Base-by-base conservation (phyloP, 1,284 basidiomycete species). In the Tylopilus sp. region DNA sequence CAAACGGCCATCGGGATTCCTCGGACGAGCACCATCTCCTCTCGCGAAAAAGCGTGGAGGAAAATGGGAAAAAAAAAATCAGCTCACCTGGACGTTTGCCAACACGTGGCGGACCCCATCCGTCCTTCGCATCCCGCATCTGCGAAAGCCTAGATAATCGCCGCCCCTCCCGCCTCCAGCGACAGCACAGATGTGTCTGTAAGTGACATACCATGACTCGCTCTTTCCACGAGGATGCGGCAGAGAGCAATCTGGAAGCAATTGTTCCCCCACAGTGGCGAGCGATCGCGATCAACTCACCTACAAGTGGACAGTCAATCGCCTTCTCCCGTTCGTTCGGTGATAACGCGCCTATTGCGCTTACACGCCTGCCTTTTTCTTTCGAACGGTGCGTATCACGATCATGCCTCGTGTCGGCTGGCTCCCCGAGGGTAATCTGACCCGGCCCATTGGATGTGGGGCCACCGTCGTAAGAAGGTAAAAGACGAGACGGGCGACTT, bases 171-270 rank as follows among this genome's bases (percentile, higher is more conserved):
- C 44, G 38, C 36, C 43, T 6, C 42, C 26, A 29, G 14, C 17
- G 31, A 40, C n/a, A 10, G n/a, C 24, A 33, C 26, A 17, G n/a
- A n/a, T n/a, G n/a, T 49, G 40, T 28, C 17, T 20, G 35, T 24
- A 34, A 38, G 44, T 40, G 41, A 39, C 45, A 45, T 49, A 46
- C 44, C 36, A 41, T 45, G 8, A 41, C 24, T 37, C 10, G 21
- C 21, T 35, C 6, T 14, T 11, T 8, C 33, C 45, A 59, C 26
- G 31, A 48, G 39, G 38, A 21, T 15, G 40, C 30, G 37, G 26
- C 38, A 24, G 24, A 24, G 24, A 18, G 60, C 52, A 62, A 60
- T 52, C 56, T 26, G 40, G 60, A 59, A 59, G 56, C 44, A 21
- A 38, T 44, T 24, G 24, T 7, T 24, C 15, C 51, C 48, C 47